phyloP scores from a whole-genome alignment of 345 rosid genomes.

The Arabis hirsuta region DNA sequence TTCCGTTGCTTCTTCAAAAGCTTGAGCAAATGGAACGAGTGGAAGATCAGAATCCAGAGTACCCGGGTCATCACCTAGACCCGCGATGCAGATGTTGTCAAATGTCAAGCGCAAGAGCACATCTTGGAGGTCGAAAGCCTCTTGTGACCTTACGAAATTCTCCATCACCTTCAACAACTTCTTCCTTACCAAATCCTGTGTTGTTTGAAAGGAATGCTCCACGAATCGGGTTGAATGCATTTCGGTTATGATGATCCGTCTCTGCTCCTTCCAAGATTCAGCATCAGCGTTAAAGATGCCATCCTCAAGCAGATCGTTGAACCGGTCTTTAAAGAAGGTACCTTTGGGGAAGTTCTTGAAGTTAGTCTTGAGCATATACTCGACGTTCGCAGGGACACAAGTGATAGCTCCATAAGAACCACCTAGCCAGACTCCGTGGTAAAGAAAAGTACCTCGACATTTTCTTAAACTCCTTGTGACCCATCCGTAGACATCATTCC shows the following conservation, averaged over 20 bases:
- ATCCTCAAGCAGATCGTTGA: conserved; percentile 68
- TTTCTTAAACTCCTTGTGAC: conserved; percentile 48
- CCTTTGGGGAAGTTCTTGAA: conserved; percentile 83
- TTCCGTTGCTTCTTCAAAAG: conserved; percentile 64
- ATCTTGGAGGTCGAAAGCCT: conserved; percentile 62
- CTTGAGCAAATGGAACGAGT: conserved; percentile 46
- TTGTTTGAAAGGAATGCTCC: conserved; percentile 42
- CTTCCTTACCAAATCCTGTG: conserved; percentile 53
- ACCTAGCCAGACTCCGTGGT: conserved; percentile 63
- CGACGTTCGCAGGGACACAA: conserved; percentile 59
- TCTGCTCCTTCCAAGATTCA: conserved; percentile 60
- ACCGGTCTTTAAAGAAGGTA: conserved; percentile 52
- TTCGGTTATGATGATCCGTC: conserved; percentile 61
- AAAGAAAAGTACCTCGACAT: conserved; percentile 58
- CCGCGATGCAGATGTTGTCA: conserved; percentile 68
- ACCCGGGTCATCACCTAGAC: conserved; percentile 70
- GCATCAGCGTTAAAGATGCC: conserved; percentile 78
- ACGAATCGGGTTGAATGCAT: conserved; percentile 52
- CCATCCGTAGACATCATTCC: conserved; percentile 51
- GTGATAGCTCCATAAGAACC: conserved; percentile 59
- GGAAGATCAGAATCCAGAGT: conserved; percentile 51
- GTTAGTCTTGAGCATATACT: conserved; percentile 65
- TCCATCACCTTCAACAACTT: conserved; percentile 66
- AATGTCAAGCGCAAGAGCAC: conserved; percentile 64
- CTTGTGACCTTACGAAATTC: conserved; percentile 34